Evolutionary conservation across 1,284 basidiomycete species (phyloP).

Genomic region (Ustilago tritici): DNA sequence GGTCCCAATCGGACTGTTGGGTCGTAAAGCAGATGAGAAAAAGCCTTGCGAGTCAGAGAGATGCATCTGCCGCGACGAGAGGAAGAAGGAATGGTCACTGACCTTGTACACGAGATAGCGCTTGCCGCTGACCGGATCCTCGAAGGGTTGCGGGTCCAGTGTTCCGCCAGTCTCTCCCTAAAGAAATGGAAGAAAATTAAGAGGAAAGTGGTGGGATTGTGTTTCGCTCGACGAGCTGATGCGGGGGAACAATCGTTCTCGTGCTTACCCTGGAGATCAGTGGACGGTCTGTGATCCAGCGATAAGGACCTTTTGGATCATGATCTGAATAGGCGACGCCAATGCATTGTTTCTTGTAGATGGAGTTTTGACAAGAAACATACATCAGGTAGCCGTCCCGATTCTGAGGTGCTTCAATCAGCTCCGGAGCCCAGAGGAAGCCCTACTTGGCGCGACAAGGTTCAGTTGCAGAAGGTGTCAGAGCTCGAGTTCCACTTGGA

Average conservation of each 20-base stretch:
- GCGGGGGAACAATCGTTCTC: not conserved
- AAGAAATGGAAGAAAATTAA: not conserved
- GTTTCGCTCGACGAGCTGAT: too few species aligned
- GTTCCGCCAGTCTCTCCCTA: constrained; percentile 52
- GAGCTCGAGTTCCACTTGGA: not conserved
- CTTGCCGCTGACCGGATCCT: constrained; percentile 47
- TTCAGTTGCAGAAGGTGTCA: not conserved
- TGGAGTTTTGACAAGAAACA: constrained; percentile 47
- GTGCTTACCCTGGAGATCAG: constrained; percentile 46
- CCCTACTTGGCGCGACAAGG: constrained; percentile 15
- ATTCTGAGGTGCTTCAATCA: constrained; percentile 51
- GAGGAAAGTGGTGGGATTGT: too few species aligned
- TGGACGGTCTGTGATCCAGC: constrained; percentile 50
- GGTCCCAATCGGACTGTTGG: constrained; percentile 31
- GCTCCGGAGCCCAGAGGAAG: constrained; percentile 58
- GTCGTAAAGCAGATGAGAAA: not conserved
- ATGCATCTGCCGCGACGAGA: not conserved
- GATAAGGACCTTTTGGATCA: constrained; percentile 49
- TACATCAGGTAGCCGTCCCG: constrained; percentile 60
- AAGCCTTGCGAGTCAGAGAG: not conserved
- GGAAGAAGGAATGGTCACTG: not conserved
- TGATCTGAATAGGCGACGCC: constrained; percentile 54
- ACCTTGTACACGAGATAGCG: constrained; percentile 59
- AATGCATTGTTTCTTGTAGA: constrained; percentile 52
- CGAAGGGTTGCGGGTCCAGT: constrained; percentile 59